Percentiles rank a stretch among this genome's conserved stretches.
These are phyloP conservation scores for Sequoia sempervirens DNA, from an alignment of 75 land plant genomes.

Conservation along the genomic window DNA sequence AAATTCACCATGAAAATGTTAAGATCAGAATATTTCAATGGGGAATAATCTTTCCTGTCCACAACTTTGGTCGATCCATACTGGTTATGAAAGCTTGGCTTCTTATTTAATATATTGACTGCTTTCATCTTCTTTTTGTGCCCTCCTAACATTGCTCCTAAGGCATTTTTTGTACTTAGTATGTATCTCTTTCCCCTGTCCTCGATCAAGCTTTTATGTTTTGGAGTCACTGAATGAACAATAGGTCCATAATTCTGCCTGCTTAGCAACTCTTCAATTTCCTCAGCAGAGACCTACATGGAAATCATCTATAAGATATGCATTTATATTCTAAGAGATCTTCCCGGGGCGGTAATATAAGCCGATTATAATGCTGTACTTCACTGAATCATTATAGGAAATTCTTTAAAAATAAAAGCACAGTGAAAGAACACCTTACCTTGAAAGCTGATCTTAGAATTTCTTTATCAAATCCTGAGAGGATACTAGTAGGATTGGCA, in stretches of 20 bases:
- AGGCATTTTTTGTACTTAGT: constrained; percentile 1
- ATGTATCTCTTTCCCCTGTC: constrained; percentile 10
- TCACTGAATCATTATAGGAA: neutral
- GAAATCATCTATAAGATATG: neutral
- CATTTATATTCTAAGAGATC: neutral
- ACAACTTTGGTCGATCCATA: constrained; percentile 63
- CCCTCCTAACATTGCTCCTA: constrained; percentile 12
- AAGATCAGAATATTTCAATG: constrained; percentile 34
- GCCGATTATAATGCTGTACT: neutral
- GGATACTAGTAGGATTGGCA: neutral
- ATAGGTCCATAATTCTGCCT: constrained; percentile 37
- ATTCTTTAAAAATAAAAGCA: neutral
- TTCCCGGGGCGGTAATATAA: neutral
- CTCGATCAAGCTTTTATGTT: constrained; percentile 11
- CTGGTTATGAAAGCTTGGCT: constrained; percentile 57
- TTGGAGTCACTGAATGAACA: constrained; percentile 18
- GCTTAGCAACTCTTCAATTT: constrained; percentile 26
- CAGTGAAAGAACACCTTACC: constrained; percentile 22
- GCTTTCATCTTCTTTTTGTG: constrained; percentile 18
- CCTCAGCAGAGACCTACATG: constrained; percentile 48
- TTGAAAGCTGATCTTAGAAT: constrained; percentile 53
- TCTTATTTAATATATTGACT: constrained; percentile 43
- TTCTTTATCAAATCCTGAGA: constrained; percentile 44
- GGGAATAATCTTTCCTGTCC: constrained; percentile 19
- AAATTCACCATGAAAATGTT: constrained; percentile 71